These are phyloP conservation scores for Corynascus novoguineensis DNA, from an alignment of 495 filamentous ascomycete genomes.

Conservation along the genomic window DNA sequence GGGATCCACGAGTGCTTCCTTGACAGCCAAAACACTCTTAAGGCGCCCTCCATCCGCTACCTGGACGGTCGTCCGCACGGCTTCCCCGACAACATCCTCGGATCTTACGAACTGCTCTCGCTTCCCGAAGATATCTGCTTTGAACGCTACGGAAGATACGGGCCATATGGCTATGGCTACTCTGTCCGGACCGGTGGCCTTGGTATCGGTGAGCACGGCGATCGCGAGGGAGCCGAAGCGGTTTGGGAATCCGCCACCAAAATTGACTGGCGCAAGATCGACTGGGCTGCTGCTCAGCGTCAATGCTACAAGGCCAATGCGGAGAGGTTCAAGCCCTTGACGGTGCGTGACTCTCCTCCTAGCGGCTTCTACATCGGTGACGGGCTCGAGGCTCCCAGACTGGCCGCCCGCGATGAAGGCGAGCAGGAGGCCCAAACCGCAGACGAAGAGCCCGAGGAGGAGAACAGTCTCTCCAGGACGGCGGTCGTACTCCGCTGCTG, in stretches of 20 bases:
- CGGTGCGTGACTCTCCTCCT: slow-evolving; percentile 32
- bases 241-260: slow-evolving; percentile 64
- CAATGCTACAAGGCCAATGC: slow-evolving; percentile 64
- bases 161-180: slow-evolving; percentile 88
- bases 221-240: slow-evolving; percentile 65
- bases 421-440: slow-evolving; percentile 6
- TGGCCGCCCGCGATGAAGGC: slow-evolving; percentile 23
- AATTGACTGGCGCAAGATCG: slow-evolving; percentile 66
- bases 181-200: slow-evolving; percentile 67
- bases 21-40: slow-evolving; percentile 54
- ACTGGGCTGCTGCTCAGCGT: slow-evolving; percentile 70
- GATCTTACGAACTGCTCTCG: slow-evolving; percentile 73
- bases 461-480: slow-evolving; percentile 52
- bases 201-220: slow-evolving; percentile 72
- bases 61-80: slow-evolving; percentile 70
- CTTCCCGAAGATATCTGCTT: slow-evolving; percentile 88
- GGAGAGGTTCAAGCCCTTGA: slow-evolving; percentile 55
- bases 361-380: slow-evolving; percentile 42
- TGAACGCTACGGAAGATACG: slow-evolving; percentile 82
- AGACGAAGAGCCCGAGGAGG: slow-evolving; percentile 22
- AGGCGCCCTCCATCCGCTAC: slow-evolving; percentile 61
- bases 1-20: slow-evolving; percentile 69
- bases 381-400: slow-evolving; percentile 1
- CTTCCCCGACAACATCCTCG: slow-evolving; percentile 76
- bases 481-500: slow-evolving; percentile 72